These are phyloP conservation scores for Debaryomyces maramus DNA, from an alignment of 805 yeast genomes.

Conservation along the genomic window DNA sequence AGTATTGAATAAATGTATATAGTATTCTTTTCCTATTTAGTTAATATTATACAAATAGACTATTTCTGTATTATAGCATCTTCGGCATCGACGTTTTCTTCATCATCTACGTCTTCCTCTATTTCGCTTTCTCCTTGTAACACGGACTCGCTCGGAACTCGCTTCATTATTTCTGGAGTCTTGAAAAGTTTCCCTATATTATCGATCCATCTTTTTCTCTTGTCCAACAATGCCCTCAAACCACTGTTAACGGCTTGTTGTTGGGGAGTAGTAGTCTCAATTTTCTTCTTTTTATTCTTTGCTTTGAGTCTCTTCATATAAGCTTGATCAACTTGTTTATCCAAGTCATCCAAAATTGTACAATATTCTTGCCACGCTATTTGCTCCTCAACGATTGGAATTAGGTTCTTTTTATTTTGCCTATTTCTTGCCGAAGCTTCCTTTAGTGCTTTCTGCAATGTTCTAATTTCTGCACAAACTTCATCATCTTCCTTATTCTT, in stretches of 20 bases:
- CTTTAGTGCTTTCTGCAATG: constrained; percentile 65
- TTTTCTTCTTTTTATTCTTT: constrained; percentile 57
- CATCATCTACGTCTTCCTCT: constrained; percentile 36
- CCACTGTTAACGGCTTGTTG: constrained; percentile 79
- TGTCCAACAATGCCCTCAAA: constrained; percentile 75
- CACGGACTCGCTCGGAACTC: constrained; percentile 66
- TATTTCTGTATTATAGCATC: constrained; percentile 19
- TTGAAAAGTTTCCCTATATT: constrained; percentile 86
- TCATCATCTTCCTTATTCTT: constrained; percentile 90
- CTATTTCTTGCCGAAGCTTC: constrained; percentile 63
- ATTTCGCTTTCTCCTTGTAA: constrained; percentile 43
- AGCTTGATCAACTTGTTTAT: constrained; percentile 95
- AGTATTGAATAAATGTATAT: constrained; percentile 4
- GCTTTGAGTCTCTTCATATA: constrained; percentile 79
- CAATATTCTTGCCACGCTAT: constrained; percentile 94
- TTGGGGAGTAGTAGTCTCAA: constrained; percentile 37
- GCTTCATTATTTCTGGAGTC: constrained; percentile 65
- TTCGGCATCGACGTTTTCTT: constrained; percentile 28
- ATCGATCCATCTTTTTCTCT: constrained; percentile 83
- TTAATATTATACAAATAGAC: neutral
- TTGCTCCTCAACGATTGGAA: constrained; percentile 80
- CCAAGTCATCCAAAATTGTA: constrained; percentile 87
- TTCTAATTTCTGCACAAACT: constrained; percentile 78
- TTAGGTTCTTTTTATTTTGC: constrained; percentile 60
- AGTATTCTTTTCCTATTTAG: constrained; percentile 4